Base-by-base conservation (phyloP, 2,329 filamentous ascomycete species). In the Ramularia endophylla region DNA sequence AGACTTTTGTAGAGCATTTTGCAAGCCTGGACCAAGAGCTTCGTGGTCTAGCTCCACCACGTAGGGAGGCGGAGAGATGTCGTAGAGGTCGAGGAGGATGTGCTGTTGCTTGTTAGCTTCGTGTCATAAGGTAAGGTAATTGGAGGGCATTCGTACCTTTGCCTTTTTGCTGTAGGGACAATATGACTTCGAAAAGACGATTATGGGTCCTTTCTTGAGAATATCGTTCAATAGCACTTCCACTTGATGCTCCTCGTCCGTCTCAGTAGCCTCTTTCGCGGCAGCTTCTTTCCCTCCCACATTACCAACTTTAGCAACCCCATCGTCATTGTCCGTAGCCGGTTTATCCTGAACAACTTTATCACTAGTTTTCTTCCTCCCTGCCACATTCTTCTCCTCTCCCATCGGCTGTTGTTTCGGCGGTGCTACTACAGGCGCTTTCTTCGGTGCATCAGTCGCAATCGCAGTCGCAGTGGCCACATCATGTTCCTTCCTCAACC, bases 141-240 rank as follows among this genome's bases (percentile, higher is more conserved):
- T 15, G 34, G 16, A n/a, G 30, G 19, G 27, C n/a, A 8, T 19
- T 36, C 47, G 16, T 47, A 58, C 55, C 67, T 98, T 98, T 33
- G 92, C 92, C 54, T 80, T 81, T 60, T 81, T 83, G 38, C 88
- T 95, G 67, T 78, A 83, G 1, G 85, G 87, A 65, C 92, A 98
- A 68, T 90, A 95, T 1, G 85, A 79, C 66, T 98, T 97, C 50
- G 88, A 95, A 70, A 97, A 97, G 56, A 98, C 87, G 62, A 95
- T 85, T 46, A 97, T 82, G 12, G 90, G 88, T 3, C 86, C 81
- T 59, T 81, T 83, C 69, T 89, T 92, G 50, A 97, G 65, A 36
- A 97, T 94, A 6, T 65, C 64, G 57, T 87, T 83, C 48, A 97
- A 66, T 62, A 87, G 85, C 13, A 68, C 66, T 61, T 88, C 81